A percentile compares a stretch with the other conserved stretches of the same genome.
Evolutionary conservation across 345 rosid species (phyloP).

Genomic region (Melaleuca alternifolia): DNA sequence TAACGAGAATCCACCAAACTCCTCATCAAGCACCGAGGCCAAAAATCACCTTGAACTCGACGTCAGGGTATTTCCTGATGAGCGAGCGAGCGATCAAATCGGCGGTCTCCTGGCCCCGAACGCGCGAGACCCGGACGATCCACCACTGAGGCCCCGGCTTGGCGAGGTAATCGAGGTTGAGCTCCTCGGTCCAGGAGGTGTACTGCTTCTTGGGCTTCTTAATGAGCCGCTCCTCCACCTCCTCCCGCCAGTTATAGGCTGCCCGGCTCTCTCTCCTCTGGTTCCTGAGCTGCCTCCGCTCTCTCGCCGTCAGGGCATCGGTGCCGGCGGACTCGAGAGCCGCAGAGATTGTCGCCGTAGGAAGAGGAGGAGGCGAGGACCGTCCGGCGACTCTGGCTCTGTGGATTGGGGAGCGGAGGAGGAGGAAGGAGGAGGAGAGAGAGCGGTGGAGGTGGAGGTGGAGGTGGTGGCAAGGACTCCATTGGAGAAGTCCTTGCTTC

Average conservation of each 20-base stretch:
- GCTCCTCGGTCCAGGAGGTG: conserved; percentile 43
- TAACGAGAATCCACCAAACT: neutral
- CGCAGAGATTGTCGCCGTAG: conserved; percentile 17
- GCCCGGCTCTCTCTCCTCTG: conserved; percentile 55
- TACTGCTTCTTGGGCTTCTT: conserved; percentile 62
- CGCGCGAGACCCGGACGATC: conserved; percentile 50
- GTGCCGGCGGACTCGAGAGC: conserved; percentile 22
- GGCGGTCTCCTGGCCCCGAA: conserved; percentile 50
- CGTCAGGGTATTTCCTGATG: conserved; percentile 40
- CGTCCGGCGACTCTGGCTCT: neutral
- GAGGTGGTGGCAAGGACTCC: conserved; percentile 42
- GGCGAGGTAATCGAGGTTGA: conserved; percentile 68
- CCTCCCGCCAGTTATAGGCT: conserved; percentile 71
- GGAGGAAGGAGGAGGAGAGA: conserved; percentile 15
- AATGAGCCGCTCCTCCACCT: conserved; percentile 63
- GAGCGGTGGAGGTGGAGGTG: neutral
- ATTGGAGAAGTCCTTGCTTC: conserved; percentile 58
- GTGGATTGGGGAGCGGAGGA: neutral
- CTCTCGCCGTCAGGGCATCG: conserved; percentile 51
- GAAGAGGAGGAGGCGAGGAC: neutral
- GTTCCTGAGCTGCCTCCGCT: conserved; percentile 78
- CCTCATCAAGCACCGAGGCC: neutral
- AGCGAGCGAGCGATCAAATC: conserved; percentile 48
- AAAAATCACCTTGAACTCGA: conserved; percentile 49
- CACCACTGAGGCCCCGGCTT: conserved; percentile 76